Evolutionary conservation across 805 yeast species (phyloP).

Genomic region (Cyberlindnera maritima): DNA sequence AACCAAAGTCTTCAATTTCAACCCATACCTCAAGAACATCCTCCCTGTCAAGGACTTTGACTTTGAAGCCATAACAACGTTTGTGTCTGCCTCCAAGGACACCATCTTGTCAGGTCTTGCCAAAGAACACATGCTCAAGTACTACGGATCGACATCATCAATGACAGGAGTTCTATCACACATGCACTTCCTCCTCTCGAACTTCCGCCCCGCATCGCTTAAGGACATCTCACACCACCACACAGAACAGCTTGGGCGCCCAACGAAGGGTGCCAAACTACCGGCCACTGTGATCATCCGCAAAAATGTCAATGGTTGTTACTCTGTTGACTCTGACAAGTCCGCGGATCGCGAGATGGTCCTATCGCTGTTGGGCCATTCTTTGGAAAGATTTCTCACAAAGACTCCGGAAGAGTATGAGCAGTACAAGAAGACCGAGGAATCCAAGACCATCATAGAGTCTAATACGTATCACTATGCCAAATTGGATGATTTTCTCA

Average conservation of each 20-base stretch:
- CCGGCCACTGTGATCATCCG: conserved; percentile 61
- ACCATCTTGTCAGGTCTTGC: conserved; percentile 48
- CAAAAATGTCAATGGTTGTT: conserved; percentile 35
- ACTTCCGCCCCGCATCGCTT: conserved; percentile 52
- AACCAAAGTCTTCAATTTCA: conserved; percentile 68
- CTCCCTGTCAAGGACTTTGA: conserved; percentile 66
- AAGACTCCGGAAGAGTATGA: conserved; percentile 52
- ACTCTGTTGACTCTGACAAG: conserved; percentile 70
- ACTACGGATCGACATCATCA: conserved; percentile 82
- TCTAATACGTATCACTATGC: conserved; percentile 68
- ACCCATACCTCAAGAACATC: conserved; percentile 55
- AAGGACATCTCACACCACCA: conserved; percentile 43
- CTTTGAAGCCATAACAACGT: conserved; percentile 52
- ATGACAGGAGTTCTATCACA: conserved; percentile 77
- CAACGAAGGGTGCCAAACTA: conserved; percentile 43
- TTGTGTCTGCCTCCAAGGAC: conserved; percentile 71
- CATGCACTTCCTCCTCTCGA: conserved; percentile 68
- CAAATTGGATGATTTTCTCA: conserved; percentile 58
- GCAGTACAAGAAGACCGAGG: conserved; percentile 25
- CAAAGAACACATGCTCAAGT: conserved; percentile 31
- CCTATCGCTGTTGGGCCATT: conserved; percentile 72
- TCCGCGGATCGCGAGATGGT: conserved; percentile 64
- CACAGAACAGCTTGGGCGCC: conserved; percentile 33
- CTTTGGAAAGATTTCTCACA: conserved; percentile 74
- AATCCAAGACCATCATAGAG: conserved; percentile 20